Percentiles rank a stretch among this genome's conserved stretches.
phyloP scores from a whole-genome alignment of 1,284 basidiomycete species.

The Irpex sp. region DNA sequence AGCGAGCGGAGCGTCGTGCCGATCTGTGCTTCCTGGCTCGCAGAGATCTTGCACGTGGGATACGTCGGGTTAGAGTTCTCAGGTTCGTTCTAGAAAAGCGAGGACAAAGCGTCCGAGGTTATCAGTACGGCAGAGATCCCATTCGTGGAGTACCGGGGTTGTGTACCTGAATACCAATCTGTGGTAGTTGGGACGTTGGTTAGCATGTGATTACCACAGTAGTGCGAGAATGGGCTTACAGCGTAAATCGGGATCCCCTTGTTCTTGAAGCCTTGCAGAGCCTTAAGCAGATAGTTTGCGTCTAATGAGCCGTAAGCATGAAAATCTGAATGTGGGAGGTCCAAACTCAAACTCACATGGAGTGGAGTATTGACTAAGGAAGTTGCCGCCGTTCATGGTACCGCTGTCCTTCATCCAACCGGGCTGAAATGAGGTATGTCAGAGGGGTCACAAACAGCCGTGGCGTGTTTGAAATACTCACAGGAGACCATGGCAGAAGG shows the following conservation, averaged over 20 bases:
- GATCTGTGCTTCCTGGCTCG: conserved; percentile 37
- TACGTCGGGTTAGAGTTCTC: conserved; percentile 42
- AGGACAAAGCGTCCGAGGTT: not conserved
- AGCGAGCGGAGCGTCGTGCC: conserved; percentile 38
- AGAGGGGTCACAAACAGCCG: not conserved
- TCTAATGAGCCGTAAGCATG: conserved; percentile 25
- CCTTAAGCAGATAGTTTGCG: conserved; percentile 45
- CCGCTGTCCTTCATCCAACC: conserved; percentile 49
- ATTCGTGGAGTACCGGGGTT: conserved; percentile 18
- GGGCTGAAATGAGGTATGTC: conserved; percentile 29
- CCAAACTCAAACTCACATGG: conserved; percentile 29
- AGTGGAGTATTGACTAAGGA: conserved; percentile 32
- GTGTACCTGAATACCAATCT: conserved; percentile 41
- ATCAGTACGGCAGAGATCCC: conserved; percentile 32
- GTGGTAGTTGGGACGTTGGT: not conserved
- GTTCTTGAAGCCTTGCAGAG: conserved; percentile 40
- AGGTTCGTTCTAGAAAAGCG: conserved; percentile 43
- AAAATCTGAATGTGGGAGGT: not conserved
- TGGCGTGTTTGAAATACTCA: conserved; percentile 20
- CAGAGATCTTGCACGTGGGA: conserved; percentile 38
- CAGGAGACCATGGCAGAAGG: conserved; percentile 49
- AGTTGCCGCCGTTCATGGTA: conserved; percentile 34
- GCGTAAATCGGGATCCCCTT: conserved; percentile 42
- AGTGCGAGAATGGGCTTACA: not conserved
- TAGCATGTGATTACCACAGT: not conserved